Base-by-base conservation (phyloP, 2,329 filamentous ascomycete species). In the Ophiocordyceps camponoti-leonardi region DNA sequence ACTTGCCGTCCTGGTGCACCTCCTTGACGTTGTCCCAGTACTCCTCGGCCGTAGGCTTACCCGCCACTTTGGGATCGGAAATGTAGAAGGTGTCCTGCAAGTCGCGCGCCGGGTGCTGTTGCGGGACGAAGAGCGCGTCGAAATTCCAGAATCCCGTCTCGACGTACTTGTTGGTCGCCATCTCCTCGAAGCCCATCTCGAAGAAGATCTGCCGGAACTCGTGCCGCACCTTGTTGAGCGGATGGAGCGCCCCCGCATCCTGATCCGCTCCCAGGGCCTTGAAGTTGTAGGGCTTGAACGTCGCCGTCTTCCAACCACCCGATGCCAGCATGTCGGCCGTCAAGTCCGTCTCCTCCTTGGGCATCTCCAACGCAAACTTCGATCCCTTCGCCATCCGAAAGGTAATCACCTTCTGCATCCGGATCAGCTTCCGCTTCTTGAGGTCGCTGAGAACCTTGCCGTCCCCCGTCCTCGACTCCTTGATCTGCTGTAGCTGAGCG, bases 201-300 rank as follows among this genome's bases (percentile, higher is more conserved):
- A 98, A 96, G 79, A 98, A 98, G 61, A 98, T 95, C 60, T 92
- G 84, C 48, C 92, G 75, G 75, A 98, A 94, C 67, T 96, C 92
- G 56, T 86, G 77, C 54, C 92, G 83, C 56, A 96, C 90, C 71
- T 96, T 96, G 68, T 87, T 95, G 53, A 98, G 68, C 58, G 81
- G 79, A 59, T 73, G 82, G 58, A 74, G 64, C 14, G 77, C 73
- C 44, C 77, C 77, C 14, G 77, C 68, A 50, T 72, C 68, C 60
- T 80, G 77, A 53, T 77, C 73, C 3, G 72, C 67, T 20, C 77
- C 77, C 33, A 80, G 66, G 31, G 58, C 56, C 78, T 88, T 94
- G 72, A 94, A 87, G 54, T 82, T 79, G 37, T 76, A 77, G 2
- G 72, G 72, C 79, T 93, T 96, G 73, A 96, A 90, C 51, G 81